Percentiles rank a stretch among this genome's conserved stretches.
phyloP scores from a whole-genome alignment of 371 early-diverging fungal genomes.

The Umbelopsis sp. region DNA sequence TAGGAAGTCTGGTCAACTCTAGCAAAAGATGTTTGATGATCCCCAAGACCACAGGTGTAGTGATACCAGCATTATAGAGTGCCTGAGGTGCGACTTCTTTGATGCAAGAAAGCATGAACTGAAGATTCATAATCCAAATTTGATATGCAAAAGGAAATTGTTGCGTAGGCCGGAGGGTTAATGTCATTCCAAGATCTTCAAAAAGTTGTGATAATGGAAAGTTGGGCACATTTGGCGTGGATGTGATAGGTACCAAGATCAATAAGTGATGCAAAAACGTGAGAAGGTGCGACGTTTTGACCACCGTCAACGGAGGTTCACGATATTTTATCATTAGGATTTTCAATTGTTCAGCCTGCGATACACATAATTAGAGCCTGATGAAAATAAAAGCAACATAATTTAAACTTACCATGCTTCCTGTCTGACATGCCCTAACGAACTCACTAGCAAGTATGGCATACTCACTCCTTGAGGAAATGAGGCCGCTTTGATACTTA shows the following conservation, averaged over 20 bases:
- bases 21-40: constrained; percentile 47
- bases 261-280: constrained; percentile 46
- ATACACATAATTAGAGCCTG: background rate
- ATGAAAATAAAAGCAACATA: too few relatives aligned
- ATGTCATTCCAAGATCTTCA: constrained; percentile 42
- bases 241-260: constrained; percentile 32
- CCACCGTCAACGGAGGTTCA: constrained; percentile 45
- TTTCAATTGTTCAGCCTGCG: constrained; percentile 46
- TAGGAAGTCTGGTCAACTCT: constrained; percentile 42
- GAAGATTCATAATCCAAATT: constrained; percentile 45
- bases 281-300: constrained; percentile 42
- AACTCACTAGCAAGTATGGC: constrained; percentile 41
- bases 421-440: constrained; percentile 38
- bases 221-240: constrained; percentile 17
- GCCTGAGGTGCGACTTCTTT: constrained; percentile 30
- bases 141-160: constrained; percentile 23
- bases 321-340: constrained; percentile 44
- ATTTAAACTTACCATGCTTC: constrained; percentile 29
- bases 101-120: constrained; percentile 52
- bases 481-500: constrained; percentile 24
- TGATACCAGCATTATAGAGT: constrained; percentile 38
- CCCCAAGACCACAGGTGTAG: constrained; percentile 42
- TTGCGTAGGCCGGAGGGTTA: constrained; percentile 29
- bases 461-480: constrained; percentile 38
- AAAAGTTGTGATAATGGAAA: constrained; percentile 44